Evolutionary conservation across 441 rosid species (phyloP).

Genomic region (Aleurites moluccanus): DNA sequence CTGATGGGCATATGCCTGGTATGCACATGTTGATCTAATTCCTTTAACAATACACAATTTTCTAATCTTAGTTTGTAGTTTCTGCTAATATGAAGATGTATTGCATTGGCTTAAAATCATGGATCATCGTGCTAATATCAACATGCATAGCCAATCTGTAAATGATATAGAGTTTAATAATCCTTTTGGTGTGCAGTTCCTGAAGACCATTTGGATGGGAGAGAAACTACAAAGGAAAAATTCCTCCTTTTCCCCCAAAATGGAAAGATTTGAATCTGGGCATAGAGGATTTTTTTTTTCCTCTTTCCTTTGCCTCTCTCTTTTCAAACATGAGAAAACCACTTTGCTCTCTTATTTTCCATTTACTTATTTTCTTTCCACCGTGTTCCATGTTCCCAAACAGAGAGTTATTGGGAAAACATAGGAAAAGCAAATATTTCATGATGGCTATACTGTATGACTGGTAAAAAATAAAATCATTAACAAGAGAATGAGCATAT

Average conservation of each 20-base stretch:
- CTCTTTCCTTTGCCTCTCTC: too few species aligned
- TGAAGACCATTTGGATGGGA: neutral
- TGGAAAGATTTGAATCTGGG: too few species aligned
- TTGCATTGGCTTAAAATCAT: neutral
- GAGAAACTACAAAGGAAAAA: neutral
- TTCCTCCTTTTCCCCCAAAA: too few species aligned
- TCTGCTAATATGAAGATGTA: neutral
- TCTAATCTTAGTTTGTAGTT: neutral
- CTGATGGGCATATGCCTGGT: neutral
- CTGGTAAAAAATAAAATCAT: too few species aligned
- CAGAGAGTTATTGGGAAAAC: neutral
- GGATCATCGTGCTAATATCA: neutral
- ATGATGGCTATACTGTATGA: neutral
- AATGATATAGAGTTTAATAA: neutral
- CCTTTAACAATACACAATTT: neutral
- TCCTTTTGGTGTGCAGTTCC: neutral
- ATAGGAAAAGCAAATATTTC: neutral
- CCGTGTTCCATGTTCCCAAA: too few species aligned
- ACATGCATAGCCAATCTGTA: neutral
- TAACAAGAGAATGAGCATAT: neutral
- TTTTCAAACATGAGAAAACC: too few species aligned
- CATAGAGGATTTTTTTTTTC: too few species aligned
- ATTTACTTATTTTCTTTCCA: too few species aligned
- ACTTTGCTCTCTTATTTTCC: too few species aligned
- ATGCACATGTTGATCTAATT: neutral